Base-by-base conservation (phyloP, 768 basidiomycete genomes). In the Tylopilus subfusipes region DNA sequence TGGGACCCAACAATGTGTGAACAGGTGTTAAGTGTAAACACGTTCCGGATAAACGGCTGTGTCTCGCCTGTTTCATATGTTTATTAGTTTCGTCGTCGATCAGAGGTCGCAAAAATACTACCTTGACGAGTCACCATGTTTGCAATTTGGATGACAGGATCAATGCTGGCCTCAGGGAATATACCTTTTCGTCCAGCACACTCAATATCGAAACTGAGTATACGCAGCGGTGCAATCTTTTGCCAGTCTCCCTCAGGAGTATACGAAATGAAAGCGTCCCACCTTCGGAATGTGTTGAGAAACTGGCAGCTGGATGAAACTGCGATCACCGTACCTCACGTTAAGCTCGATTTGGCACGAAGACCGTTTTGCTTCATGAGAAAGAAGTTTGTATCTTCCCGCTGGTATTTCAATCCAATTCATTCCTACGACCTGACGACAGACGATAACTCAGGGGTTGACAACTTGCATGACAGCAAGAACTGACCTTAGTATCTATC, bases 91-190 rank as follows among this genome's bases (percentile, higher is more conserved):
- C 10, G 13, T 42, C 22, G 22, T 39, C 22, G 21, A 21, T 42
- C 1, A 21, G n/a, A 22, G n/a, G 1, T 11, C 6, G 42, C 3
- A 9, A 38, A 2, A 24, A 29, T 3, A 16, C 59, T 74, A 93
- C 95, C 95, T 82, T 99, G 97, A 5, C 90, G 81, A 33, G 95
- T 98, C 12, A 98, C 96, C 97, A 98, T 98, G 69, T 93, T 97
- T 1, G 96, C 97, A 55, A 98, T 98, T 66, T 98, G 97, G 63
- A 98, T 98, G 52, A 99, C 93, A 10, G 96, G 96, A 71, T 99
- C 97, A 29, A 80, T 68, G 11, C 85, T 76, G 9, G 97, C 80
- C 65, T 98, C 97, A 0, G 97, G 97, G 66, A 99, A 99, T 61
- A 98, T 89, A 29, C 97, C 97, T 65, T 98, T 98, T 24, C 97